Evolutionary conservation across 192 early-diverging fungal species (phyloP).

Genomic region (Dispira simplex): DNA sequence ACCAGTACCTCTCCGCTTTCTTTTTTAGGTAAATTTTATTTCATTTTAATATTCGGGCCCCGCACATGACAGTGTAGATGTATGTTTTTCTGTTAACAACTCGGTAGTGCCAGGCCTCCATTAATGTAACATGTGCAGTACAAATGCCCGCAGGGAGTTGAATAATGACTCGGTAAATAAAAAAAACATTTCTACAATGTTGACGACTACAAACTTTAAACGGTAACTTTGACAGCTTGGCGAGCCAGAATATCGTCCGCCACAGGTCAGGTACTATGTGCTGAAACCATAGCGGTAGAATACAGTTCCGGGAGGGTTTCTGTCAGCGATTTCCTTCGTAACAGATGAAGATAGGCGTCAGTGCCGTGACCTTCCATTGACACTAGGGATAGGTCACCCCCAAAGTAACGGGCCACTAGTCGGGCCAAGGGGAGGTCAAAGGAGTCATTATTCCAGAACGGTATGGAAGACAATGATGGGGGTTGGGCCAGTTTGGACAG

Average conservation of each 20-base stretch:
- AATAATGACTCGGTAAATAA: no score
- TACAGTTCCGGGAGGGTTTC: conserved; percentile 54
- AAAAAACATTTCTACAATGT: neutral
- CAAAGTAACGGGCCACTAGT: conserved; percentile 71
- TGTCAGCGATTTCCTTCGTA: conserved; percentile 73
- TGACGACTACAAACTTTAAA: neutral
- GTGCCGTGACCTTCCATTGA: conserved; percentile 94
- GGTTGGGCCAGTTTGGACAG: conserved; percentile 30
- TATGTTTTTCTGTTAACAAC: no score
- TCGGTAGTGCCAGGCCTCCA: no score
- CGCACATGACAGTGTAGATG: no score
- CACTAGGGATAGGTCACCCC: conserved; percentile 84
- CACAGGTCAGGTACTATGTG: neutral
- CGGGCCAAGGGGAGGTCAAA: conserved; percentile 14
- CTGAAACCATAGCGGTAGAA: neutral
- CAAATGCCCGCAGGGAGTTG: no score
- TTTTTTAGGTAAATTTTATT: no score
- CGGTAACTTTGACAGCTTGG: neutral
- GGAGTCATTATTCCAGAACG: conserved; percentile 20
- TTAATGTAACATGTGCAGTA: no score
- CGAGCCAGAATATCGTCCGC: conserved; percentile 1
- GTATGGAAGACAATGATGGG: conserved; percentile 37
- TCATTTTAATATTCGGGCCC: no score
- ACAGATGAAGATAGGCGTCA: conserved; percentile 89
- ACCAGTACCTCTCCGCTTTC: no score